Conservation (phyloP, 2,329 filamentous ascomycete genomes). For the Phialophora expanda region DNA sequence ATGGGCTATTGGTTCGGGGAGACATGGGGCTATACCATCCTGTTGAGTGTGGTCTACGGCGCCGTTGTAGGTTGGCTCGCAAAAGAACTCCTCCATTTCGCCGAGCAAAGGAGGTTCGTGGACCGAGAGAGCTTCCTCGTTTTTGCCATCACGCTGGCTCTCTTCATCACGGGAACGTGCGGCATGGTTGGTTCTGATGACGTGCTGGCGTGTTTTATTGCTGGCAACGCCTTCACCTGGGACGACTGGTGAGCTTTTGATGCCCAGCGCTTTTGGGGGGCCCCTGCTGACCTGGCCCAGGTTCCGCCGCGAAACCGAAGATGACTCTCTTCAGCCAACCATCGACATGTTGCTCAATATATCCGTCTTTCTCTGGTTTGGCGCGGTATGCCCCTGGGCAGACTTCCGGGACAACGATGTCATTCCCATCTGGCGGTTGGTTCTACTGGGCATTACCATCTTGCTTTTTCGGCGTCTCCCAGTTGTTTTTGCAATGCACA, state of each 20-base stretch:
- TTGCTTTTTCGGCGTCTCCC: conserved; percentile 78
- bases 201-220: conserved; percentile 88
- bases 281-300: conserved; percentile 47
- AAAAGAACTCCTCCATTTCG: conserved; percentile 82
- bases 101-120: conserved; percentile 78
- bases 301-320: conserved; percentile 84
- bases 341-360: conserved; percentile 95
- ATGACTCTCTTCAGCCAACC: conserved; percentile 91
- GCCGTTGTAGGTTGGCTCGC: conserved; percentile 78
- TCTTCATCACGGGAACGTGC: conserved; percentile 86
- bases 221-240: conserved; percentile 88
- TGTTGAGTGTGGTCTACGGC: conserved; percentile 79
- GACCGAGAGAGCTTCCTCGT: conserved; percentile 87
- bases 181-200: conserved; percentile 88
- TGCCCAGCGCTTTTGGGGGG: not conserved
- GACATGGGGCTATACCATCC: conserved; percentile 81
- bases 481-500: conserved; percentile 74
- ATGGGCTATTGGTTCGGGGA: conserved; percentile 84
- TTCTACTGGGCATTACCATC: conserved; percentile 75
- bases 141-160: conserved; percentile 80
- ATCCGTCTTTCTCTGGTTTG: conserved; percentile 87
- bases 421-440: conserved; percentile 74
- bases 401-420: conserved; percentile 70
- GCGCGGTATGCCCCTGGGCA: conserved; percentile 81
- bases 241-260: conserved; percentile 58